These are phyloP conservation scores for Skeletonema potamos DNA, from an alignment of 108 stramenopile species.

Conservation along the genomic window DNA sequence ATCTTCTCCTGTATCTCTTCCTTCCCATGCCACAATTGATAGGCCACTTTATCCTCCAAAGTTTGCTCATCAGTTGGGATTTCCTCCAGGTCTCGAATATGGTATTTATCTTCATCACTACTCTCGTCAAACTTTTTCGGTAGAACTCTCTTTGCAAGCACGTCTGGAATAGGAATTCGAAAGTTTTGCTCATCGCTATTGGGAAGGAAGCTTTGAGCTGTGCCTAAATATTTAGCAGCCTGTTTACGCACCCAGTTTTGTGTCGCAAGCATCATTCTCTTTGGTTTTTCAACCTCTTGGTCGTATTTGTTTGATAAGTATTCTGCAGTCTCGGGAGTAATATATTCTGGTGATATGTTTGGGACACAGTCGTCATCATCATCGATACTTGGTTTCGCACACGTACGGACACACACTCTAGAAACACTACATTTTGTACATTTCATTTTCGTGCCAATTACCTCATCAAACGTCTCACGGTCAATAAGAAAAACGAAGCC, in stretches of 20 bases:
- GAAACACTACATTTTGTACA: neutral
- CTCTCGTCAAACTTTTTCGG: neutral
- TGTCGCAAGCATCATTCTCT: neutral
- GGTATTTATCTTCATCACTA: neutral
- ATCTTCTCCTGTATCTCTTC: neutral
- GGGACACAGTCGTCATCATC: neutral
- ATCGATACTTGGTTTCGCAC: neutral
- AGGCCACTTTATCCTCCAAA: neutral
- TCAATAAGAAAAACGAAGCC: neutral
- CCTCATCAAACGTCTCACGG: neutral
- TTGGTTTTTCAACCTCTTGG: neutral
- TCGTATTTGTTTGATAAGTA: neutral
- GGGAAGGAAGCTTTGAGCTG: neutral
- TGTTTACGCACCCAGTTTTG: neutral
- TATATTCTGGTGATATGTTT: neutral
- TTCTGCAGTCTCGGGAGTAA: neutral
- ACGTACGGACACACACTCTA: neutral
- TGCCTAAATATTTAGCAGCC: neutral
- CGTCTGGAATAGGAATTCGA: neutral
- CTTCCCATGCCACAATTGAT: neutral
- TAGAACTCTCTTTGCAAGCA: neutral
- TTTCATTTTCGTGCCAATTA: neutral
- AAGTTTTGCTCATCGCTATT: neutral
- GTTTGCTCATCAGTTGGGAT: neutral
- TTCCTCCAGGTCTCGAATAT: neutral